phyloP scores from a whole-genome alignment of 768 basidiomycete species.

The Xerocomellus dryophilus region DNA sequence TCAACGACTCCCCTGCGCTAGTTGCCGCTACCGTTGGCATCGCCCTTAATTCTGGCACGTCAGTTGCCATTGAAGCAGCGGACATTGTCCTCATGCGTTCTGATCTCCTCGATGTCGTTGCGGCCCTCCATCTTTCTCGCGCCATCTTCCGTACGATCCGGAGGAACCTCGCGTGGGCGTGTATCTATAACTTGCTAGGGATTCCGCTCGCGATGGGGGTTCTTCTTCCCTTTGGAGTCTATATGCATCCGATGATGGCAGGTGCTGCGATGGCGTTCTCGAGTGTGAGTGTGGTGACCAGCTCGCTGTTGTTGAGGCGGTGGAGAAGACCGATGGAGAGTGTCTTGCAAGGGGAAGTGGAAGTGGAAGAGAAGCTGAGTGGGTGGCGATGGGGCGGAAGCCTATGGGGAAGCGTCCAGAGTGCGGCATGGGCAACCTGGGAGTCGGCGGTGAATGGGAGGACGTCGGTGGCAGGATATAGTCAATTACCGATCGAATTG shows the following conservation, averaged over 20 bases:
- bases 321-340: constrained; percentile 74
- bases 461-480: constrained; percentile 53
- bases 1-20: constrained; percentile 97
- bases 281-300: constrained; percentile 91
- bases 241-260: constrained; percentile 97
- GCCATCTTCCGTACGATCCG: constrained; percentile 87
- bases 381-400: constrained; percentile 5
- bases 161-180: constrained; percentile 95
- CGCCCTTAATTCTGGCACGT: constrained; percentile 93
- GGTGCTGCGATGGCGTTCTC: constrained; percentile 99
- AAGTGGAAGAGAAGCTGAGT: constrained; percentile 31
- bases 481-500: constrained; percentile 72
- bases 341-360: constrained; percentile 62
- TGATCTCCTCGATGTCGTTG: constrained; percentile 95
- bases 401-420: constrained; percentile 38
- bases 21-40: constrained; percentile 96
- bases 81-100: constrained; percentile 98
- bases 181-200: constrained; percentile 87
- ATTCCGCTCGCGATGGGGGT: constrained; percentile 98
- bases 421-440: constrained; percentile 48
- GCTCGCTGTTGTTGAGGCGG: constrained; percentile 80
- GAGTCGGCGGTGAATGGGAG: constrained; percentile 42
- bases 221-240: constrained; percentile 86
- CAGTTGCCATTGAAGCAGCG: constrained; percentile 96
- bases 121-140: constrained; percentile 87